Conservation (phyloP, 2,329 filamentous ascomycete species). For the Diplocarpon mali region DNA sequence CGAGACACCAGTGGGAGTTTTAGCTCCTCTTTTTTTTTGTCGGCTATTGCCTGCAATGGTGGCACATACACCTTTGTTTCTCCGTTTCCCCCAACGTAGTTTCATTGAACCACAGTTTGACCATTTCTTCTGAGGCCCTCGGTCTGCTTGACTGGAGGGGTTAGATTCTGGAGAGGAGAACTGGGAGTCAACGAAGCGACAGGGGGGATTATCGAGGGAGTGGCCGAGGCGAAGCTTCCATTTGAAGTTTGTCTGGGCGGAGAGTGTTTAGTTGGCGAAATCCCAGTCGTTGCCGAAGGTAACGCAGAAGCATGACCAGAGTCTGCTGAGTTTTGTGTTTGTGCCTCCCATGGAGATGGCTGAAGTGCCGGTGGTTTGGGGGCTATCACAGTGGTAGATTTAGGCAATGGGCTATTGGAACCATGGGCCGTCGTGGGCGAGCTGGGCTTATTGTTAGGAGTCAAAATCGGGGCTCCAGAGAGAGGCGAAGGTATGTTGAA, state of each 20-base stretch:
- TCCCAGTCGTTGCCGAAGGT: constrained; percentile 29
- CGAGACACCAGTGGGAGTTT: too few relatives aligned
- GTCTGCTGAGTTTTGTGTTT: constrained; percentile 4
- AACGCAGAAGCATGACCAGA: constrained; percentile 19
- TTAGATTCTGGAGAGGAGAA: constrained; percentile 44
- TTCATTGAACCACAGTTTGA: constrained; percentile 7
- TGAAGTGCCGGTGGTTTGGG: constrained; percentile 12
- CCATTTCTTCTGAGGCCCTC: constrained; percentile 17
- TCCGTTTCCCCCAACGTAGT: too few relatives aligned
- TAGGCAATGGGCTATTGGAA: constrained; percentile 1
- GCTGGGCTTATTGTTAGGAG: constrained; percentile 17
- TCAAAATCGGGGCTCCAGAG: constrained; percentile 20
- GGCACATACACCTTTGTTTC: too few relatives aligned
- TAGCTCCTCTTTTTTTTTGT: too few relatives aligned
- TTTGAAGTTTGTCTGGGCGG: constrained; percentile 23
- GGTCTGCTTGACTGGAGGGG: constrained; percentile 45
- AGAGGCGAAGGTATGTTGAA: constrained; percentile 25
- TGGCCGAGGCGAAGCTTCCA: constrained; percentile 20
- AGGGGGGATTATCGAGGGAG: constrained; percentile 43
- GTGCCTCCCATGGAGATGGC: not conserved
- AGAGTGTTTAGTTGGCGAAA: constrained; percentile 36
- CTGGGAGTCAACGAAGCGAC: constrained; percentile 46
- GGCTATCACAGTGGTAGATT: constrained; percentile 8
- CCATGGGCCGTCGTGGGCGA: not conserved
- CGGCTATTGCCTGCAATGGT: too few relatives aligned